A percentile compares a stretch with the other conserved stretches of the same genome.
phyloP scores from a whole-genome alignment of 176 grass and related monocot genomes.

The Poa pratensis region DNA sequence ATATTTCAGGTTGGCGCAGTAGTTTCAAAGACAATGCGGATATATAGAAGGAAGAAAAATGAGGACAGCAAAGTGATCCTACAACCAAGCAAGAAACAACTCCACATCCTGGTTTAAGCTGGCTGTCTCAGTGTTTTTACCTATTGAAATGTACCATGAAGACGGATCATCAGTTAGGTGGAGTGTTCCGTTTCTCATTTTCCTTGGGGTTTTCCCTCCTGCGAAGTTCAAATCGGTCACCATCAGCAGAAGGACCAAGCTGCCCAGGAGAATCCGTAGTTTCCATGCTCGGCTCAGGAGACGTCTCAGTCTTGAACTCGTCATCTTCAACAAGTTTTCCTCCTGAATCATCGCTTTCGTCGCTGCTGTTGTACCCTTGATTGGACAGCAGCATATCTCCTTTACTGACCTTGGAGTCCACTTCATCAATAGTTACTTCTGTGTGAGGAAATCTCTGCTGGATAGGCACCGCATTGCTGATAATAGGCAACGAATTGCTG shows the following conservation, averaged over 20 bases:
- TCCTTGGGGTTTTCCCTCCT: conserved; percentile 59
- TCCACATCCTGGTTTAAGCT: conserved; percentile 2
- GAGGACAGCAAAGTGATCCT: conserved; percentile 16
- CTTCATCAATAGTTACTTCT: conserved; percentile 62
- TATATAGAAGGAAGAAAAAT: conserved; percentile 2
- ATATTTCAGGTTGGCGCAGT: conserved; percentile 13
- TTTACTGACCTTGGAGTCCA: conserved; percentile 58
- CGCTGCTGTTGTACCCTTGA: conserved; percentile 53
- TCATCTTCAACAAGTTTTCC: conserved; percentile 49
- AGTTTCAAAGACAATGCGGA: neutral
- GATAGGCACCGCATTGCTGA: conserved; percentile 59
- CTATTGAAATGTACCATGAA: conserved; percentile 28
- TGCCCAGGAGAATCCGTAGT: conserved; percentile 42
- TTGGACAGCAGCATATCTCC: conserved; percentile 55
- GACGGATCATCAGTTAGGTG: conserved; percentile 34
- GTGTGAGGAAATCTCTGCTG: conserved; percentile 61
- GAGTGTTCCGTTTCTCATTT: conserved; percentile 39
- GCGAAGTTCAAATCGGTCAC: conserved; percentile 58
- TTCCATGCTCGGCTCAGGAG: conserved; percentile 44
- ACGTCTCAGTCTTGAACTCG: conserved; percentile 57
- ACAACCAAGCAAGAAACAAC: conserved; percentile 29
- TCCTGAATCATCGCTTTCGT: conserved; percentile 46
- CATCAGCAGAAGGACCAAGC: conserved; percentile 39
- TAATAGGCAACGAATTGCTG: conserved; percentile 52
- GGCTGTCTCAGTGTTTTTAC: neutral